These are phyloP conservation scores for Elsinoe arachidis DNA, from an alignment of 2,329 filamentous ascomycete genomes.

Conservation along the genomic window DNA sequence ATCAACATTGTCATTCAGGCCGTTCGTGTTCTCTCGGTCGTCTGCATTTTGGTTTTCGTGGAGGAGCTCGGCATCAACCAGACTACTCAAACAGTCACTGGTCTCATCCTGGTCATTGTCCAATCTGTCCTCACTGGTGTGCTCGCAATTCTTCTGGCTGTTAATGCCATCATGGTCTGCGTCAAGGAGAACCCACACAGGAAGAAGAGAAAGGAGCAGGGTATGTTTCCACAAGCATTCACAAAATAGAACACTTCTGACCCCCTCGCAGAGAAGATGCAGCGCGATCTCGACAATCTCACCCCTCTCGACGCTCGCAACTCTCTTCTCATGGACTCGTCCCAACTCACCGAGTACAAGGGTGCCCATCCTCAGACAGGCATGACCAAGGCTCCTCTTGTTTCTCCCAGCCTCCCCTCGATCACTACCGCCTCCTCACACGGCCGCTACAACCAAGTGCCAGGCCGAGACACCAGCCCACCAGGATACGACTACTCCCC, in stretches of 20 bases:
- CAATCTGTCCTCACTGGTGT: slow-evolving; percentile 76
- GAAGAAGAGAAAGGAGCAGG: slow-evolving; percentile 77
- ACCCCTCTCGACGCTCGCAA: slow-evolving; percentile 82
- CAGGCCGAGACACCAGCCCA: slow-evolving; percentile 16
- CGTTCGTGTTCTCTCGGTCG: slow-evolving; percentile 79
- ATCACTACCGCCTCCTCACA: slow-evolving; percentile 18
- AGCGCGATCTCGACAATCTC: slow-evolving; percentile 69
- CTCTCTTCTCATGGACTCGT: slow-evolving; percentile 65
- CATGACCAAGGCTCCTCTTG: slow-evolving; percentile 25
- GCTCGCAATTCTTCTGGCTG: slow-evolving; percentile 76
- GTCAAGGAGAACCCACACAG: slow-evolving; percentile 85
- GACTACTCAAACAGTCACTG: slow-evolving; percentile 88
- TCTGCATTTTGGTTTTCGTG: slow-evolving; percentile 86
- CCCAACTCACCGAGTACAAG: slow-evolving; percentile 34
- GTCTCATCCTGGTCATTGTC: slow-evolving; percentile 85
- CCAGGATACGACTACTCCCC: slow-evolving; percentile 10
- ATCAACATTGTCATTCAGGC: slow-evolving; percentile 90
- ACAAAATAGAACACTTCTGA: slow-evolving; percentile 22
- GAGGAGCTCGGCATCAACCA: slow-evolving; percentile 83
- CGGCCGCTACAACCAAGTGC: slow-evolving; percentile 27
- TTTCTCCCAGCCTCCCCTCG: slow-evolving; percentile 23
- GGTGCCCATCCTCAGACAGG: slow-evolving; percentile 17
- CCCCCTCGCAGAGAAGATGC: slow-evolving; percentile 57
- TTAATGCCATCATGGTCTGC: slow-evolving; percentile 78
- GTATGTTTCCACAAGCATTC: slow-evolving; percentile 46